Base-by-base conservation (phyloP, 2,329 filamentous ascomycete species). In the Coniochaeta pulveracea region DNA sequence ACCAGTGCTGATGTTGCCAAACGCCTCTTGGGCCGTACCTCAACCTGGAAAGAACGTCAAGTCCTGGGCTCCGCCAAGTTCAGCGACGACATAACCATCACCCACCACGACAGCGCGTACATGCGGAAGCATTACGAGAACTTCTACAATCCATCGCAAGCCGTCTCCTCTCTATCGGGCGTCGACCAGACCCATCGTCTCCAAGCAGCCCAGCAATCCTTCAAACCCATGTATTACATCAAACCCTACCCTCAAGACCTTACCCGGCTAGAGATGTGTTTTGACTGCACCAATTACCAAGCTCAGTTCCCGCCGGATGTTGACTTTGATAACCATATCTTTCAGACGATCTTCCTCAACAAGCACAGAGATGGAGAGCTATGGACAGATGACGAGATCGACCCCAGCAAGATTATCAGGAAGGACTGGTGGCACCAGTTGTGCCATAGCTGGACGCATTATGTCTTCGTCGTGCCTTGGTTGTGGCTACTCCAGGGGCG, bases 281-380 rank as follows among this genome's bases (percentile, higher is more conserved):
- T 84, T 54, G 78, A 85, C 51, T 81, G 76, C 56, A 79, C 75
- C 23, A 81, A 83, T 49, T 84, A 85, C 54, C 80, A 85, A 49
- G 66, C 76, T 27, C 80, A 85, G 47, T 80, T 85, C 40, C 72
- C 43, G 15, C 39, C 38, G 4, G 31, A 34, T 8, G 33, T 39
- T 3, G 33, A 35, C 3, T 34, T 35, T 2, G 25, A 46, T 1
- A 37, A 37, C 5, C 77, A 82, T 44, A 69, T 85, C 11, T 85
- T 81, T 49, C 79, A 85, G 43, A 77, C 71, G 7, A 80, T 79
- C 34, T 80, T 76, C 47, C 59, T 80, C 5, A 72, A 79, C 51
- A 73, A 75, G 37, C 48, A 63, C 2, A 63, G 69, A 38, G 53
- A 57, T 39, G 52, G 57, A 6, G 52, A 75, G 18, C 49, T 76